phyloP scores from a whole-genome alignment of 257 asterid species.

The Rubia yunnanensis region DNA sequence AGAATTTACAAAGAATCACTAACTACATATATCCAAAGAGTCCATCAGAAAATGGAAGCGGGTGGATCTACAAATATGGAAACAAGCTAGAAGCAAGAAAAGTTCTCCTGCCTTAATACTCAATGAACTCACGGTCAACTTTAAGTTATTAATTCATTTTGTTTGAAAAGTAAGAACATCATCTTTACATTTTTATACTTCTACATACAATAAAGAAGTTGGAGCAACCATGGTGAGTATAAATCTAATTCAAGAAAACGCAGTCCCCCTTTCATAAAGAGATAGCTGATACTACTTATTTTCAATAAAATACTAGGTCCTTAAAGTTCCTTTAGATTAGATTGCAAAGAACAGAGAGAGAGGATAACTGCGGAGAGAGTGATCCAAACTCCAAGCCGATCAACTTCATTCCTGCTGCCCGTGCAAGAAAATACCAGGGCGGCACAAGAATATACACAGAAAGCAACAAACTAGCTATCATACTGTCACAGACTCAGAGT shows the following conservation, averaged over 20 bases:
- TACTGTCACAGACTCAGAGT: background rate
- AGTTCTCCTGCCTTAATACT: background rate
- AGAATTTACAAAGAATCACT: constrained; percentile 16
- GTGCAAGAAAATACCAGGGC: background rate
- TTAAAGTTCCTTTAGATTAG: background rate
- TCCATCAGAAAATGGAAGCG: background rate
- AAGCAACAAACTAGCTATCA: background rate
- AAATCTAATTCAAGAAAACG: background rate
- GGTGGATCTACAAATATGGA: background rate
- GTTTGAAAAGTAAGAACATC: background rate
- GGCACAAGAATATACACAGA: background rate
- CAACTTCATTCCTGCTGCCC: background rate
- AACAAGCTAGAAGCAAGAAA: background rate
- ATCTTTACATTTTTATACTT: background rate
- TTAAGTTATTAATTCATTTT: background rate
- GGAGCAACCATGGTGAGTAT: background rate
- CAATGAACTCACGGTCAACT: background rate
- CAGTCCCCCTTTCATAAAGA: background rate
- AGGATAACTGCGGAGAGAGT: background rate
- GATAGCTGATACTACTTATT: background rate
- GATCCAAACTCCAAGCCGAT: background rate
- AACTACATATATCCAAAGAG: background rate
- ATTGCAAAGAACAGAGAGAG: background rate
- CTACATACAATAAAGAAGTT: background rate
- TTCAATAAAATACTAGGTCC: background rate